Conservation (phyloP, 805 yeast genomes). For the Candida odintsovae region DNA sequence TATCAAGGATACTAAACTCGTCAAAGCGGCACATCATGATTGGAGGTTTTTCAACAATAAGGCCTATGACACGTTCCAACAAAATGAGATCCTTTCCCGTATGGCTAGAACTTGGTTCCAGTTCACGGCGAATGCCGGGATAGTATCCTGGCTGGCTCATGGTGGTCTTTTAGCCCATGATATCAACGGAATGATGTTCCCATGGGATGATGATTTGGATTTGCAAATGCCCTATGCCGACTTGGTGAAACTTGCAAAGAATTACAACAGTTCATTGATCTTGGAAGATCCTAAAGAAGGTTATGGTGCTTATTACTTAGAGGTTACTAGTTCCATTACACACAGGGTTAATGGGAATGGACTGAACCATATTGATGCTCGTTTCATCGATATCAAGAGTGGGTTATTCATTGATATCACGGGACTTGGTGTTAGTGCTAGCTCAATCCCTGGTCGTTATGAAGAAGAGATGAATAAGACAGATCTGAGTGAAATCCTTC, state of each 20-base stretch:
- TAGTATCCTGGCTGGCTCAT: slow-evolving; percentile 52
- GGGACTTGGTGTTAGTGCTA: slow-evolving; percentile 29
- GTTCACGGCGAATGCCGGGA: slow-evolving; percentile 35
- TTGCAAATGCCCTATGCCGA: slow-evolving; percentile 46
- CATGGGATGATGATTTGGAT: slow-evolving; percentile 59
- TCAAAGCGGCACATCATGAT: slow-evolving; percentile 39
- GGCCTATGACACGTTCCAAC: slow-evolving; percentile 33
- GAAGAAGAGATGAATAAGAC: not conserved
- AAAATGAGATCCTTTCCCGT: slow-evolving; percentile 35
- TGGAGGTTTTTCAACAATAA: slow-evolving; percentile 52
- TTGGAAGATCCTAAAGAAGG: slow-evolving; percentile 38
- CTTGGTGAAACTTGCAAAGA: slow-evolving; percentile 35
- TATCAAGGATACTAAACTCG: slow-evolving; percentile 1
- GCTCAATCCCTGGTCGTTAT: slow-evolving; percentile 9
- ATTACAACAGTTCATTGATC: slow-evolving; percentile 42
- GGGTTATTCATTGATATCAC: slow-evolving; percentile 74
- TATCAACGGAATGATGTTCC: slow-evolving; percentile 50
- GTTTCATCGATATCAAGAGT: slow-evolving; percentile 65
- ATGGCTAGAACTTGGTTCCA: slow-evolving; percentile 42
- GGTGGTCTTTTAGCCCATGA: slow-evolving; percentile 55
- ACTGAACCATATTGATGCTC: slow-evolving; percentile 60
- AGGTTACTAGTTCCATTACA: slow-evolving; percentile 40
- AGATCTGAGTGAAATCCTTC: not conserved
- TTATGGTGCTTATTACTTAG: slow-evolving; percentile 43
- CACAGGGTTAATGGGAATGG: slow-evolving; percentile 54